Base-by-base conservation (phyloP, 2,329 filamentous ascomycete species). In the Helicocarpus griseus region DNA sequence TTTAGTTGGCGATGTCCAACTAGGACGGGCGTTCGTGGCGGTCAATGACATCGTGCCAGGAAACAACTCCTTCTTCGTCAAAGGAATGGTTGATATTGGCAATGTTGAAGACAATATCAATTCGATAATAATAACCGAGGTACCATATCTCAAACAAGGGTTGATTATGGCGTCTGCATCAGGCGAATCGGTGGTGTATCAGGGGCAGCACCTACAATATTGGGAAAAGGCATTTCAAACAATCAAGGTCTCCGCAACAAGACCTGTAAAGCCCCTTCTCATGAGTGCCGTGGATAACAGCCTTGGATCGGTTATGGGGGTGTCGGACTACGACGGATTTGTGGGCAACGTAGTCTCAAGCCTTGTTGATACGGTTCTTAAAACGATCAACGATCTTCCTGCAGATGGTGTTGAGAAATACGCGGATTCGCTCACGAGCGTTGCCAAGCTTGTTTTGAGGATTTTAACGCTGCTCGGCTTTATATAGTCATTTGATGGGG, bases 61-160 rank as follows among this genome's bases (percentile, higher is more conserved):
- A 19, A 41, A 49, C 48, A 53, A 53, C 35, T 51, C 47, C 11
- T 35, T 53, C 26, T 33, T 50, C 28, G 48, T 53, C 28, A 36
- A 51, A 19, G 48, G 31, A 43, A 53, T 45, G 14, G n/a, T 53
- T 4, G 33, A 50, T 21, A 35, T 17, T 26, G 21, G 35, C 19
- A 40, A 29, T 22, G 31, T 49, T 11, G 35, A 49, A 40, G 26
- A 31, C 17, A 40, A 49, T 40, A 49, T 49, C 26, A 41, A 26
- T 2, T 2, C 31, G 17, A 41, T 49, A 21, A 5, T 49, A 9
- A 33, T 41, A 31, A 41, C 36, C 17, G 48, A 49, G 26, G 5
- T 19, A 11, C 36, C 48, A 14, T 49, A 41, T 5, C 36, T 49
- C 11, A 28, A 22, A 29, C 6, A 41, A 17, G 48, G 39, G 17